These are phyloP conservation scores for barley (Hordeum vulgare) DNA, from an alignment of 176 grass and related monocot genomes.

Conservation along the genomic window DNA sequence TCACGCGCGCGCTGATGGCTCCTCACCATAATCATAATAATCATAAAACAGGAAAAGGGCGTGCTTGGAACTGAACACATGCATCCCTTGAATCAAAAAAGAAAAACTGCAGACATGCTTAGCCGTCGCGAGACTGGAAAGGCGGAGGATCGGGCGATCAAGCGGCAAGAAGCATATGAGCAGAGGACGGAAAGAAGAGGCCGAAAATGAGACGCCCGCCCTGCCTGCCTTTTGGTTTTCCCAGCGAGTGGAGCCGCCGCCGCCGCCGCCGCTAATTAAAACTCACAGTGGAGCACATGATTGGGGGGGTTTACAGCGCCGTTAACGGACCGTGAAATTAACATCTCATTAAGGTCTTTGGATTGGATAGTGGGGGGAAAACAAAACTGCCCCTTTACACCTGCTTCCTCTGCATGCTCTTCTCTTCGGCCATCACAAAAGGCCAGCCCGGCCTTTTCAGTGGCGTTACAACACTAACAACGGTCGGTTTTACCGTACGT, in stretches of 20 bases:
- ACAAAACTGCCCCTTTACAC: neutral
- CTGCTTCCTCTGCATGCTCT: neutral
- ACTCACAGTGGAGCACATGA: slow-evolving; percentile 2
- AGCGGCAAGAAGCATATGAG: neutral
- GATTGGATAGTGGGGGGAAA: neutral
- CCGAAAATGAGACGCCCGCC: neutral
- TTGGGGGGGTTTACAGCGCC: slow-evolving; percentile 4
- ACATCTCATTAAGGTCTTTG: neutral
- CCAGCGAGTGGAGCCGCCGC: neutral
- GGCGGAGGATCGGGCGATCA: too few relatives aligned
- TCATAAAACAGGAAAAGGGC: too few relatives aligned
- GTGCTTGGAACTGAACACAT: too few relatives aligned
- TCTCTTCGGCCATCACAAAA: neutral
- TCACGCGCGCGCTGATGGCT: neutral
- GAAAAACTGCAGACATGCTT: neutral
- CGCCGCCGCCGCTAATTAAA: neutral
- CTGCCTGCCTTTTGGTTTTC: neutral
- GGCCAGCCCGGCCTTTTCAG: neutral
- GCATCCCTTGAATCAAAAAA: neutral
- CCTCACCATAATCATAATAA: too few relatives aligned
- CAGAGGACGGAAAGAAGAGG: neutral
- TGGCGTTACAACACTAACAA: slow-evolving; percentile 10
- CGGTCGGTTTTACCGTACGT: slow-evolving; percentile 12
- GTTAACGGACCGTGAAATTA: neutral
- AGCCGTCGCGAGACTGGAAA: too few relatives aligned